phyloP scores from a whole-genome alignment of 2,329 filamentous ascomycete genomes.

The Sporothrix globosa region DNA sequence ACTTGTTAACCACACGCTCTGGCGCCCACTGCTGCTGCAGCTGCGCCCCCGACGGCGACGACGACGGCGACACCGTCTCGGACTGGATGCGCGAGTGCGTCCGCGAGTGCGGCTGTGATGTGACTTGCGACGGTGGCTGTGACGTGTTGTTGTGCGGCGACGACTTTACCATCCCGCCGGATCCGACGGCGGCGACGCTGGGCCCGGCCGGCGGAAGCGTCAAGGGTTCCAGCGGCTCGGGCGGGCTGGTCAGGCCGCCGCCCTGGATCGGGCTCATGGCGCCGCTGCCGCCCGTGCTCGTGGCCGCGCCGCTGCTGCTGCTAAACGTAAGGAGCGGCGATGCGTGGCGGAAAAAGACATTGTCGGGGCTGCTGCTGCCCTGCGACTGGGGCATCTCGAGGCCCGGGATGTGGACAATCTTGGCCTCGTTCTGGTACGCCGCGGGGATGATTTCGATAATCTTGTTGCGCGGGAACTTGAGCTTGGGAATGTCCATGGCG shows the following conservation, averaged over 20 bases:
- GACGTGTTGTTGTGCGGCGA: not conserved
- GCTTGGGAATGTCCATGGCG: constrained; percentile 86
- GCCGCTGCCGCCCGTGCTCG: constrained; percentile 47
- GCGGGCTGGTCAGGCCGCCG: constrained; percentile 47
- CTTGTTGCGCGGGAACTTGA: constrained; percentile 93
- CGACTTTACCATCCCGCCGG: not conserved
- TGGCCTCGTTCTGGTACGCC: constrained; percentile 95
- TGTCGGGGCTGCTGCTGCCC: constrained; percentile 34
- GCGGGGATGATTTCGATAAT: constrained; percentile 99
- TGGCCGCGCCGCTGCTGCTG: constrained; percentile 63
- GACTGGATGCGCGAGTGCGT: constrained; percentile 32
- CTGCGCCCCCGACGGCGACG: not conserved
- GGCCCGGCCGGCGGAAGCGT: constrained; percentile 33
- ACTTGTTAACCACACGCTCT: constrained; percentile 55
- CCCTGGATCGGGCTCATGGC: constrained; percentile 52
- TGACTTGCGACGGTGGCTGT: constrained; percentile 5
- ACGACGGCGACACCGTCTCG: constrained; percentile 24
- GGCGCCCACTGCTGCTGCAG: constrained; percentile 43
- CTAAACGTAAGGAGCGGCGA: constrained; percentile 78
- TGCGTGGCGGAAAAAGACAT: constrained; percentile 61
- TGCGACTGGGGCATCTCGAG: constrained; percentile 47
- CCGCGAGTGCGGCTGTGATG: constrained; percentile 30
- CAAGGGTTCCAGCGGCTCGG: constrained; percentile 44
- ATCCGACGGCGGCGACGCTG: not conserved
- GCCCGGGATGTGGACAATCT: constrained; percentile 81